Evolutionary conservation across 345 rosid species (phyloP).

Genomic region (Anastatica hierochuntica): DNA sequence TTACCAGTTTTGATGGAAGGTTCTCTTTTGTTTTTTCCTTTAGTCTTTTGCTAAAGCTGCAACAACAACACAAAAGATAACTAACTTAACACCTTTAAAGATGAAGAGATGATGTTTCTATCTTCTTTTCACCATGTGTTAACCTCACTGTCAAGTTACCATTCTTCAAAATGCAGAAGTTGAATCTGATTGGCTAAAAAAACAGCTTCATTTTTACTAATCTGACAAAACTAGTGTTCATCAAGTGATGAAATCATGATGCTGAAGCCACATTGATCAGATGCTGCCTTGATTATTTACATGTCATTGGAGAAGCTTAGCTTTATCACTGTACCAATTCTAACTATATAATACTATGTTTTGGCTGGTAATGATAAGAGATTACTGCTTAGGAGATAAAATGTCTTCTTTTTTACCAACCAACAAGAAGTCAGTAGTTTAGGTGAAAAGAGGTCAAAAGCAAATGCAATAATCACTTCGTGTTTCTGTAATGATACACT

Average conservation of each 20-base stretch:
- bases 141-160: slow-evolving; percentile 17
- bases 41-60: slow-evolving; percentile 30
- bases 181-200: neutral
- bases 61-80: slow-evolving; percentile 1
- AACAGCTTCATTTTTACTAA: neutral
- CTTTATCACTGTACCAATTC: neutral
- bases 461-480: too few relatives aligned
- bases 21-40: too few relatives aligned
- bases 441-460: neutral
- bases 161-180: neutral
- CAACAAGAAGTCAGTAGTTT: slow-evolving; percentile 10
- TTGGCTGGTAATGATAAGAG: too few relatives aligned
- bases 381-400: neutral
- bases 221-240: too few relatives aligned
- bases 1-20: neutral
- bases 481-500: neutral
- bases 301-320: neutral
- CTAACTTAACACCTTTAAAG: neutral
- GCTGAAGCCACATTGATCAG: neutral
- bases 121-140: slow-evolving; percentile 10
- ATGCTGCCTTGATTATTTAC: neutral
- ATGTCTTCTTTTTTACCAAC: slow-evolving; percentile 5
- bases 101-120: slow-evolving; percentile 8
- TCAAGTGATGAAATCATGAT: neutral
- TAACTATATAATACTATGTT: too few relatives aligned